Evolutionary conservation across 352 stramenopile genomes (phyloP).

Genomic region (Pythium periplocum): DNA sequence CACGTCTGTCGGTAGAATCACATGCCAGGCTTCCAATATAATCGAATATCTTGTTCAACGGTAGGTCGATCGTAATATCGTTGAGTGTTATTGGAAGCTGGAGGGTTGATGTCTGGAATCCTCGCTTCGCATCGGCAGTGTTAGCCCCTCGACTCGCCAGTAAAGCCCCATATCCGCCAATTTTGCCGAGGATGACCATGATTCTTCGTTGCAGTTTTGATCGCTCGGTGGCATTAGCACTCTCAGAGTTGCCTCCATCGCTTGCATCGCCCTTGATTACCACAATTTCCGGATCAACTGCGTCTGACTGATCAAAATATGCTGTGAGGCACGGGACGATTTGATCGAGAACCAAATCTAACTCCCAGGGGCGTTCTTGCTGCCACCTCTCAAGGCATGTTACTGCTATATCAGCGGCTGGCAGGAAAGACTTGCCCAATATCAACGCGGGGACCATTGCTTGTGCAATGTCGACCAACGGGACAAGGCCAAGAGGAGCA

Average conservation of each 20-base stretch:
- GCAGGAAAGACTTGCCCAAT: constrained; percentile 59
- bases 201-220: constrained; percentile 53
- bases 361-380: constrained; percentile 10
- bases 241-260: constrained; percentile 5
- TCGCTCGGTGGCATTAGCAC: constrained; percentile 24
- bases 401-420: constrained; percentile 51
- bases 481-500: constrained; percentile 36
- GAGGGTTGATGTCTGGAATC: constrained; percentile 19
- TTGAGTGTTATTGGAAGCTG: constrained; percentile 38
- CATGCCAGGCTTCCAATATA: constrained; percentile 46
- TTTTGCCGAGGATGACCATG: constrained; percentile 50
- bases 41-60: constrained; percentile 41
- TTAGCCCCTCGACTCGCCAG: constrained; percentile 34
- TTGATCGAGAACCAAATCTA: constrained; percentile 31
- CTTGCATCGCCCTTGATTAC: background rate
- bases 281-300: constrained; percentile 1
- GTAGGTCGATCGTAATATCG: constrained; percentile 31
- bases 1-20: constrained; percentile 41
- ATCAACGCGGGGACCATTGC: constrained; percentile 45
- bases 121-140: constrained; percentile 3
- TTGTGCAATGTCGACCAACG: constrained; percentile 20
- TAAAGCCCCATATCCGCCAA: constrained; percentile 35
- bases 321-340: constrained; percentile 39
- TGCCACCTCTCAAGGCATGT: constrained; percentile 57
- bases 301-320: constrained; percentile 46